Base-by-base conservation (phyloP, 2,329 filamentous ascomycete genomes). In the Verticillium isaacii region DNA sequence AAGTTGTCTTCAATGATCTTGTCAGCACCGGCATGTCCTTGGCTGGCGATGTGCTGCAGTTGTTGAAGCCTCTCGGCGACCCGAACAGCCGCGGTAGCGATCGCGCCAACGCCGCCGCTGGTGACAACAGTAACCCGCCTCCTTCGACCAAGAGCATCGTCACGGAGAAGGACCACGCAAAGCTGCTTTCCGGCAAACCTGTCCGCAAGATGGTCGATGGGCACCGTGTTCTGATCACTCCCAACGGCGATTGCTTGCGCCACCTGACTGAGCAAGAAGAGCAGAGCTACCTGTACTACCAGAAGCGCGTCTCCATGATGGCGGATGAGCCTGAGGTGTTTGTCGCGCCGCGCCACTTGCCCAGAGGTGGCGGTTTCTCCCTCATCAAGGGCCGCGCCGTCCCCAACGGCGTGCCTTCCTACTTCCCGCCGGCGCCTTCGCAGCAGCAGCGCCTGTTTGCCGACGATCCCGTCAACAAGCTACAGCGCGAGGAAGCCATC, bases 241-340 rank as follows among this genome's bases (percentile, higher is more conserved):
- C 90, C 0, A 87, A 89, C 64, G 90, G 91, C 12, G 88, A 91
- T 65, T 91, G 89, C 70, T 80, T 94, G n/a, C 87, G 89, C 66
- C 89, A 90, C 62, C 75, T 95, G 60, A 87, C 82, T 1, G 76
- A 82, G 4, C 85, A 89, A 52, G 87, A 93, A 65, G 90, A 93
- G 70, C 80, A 88, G 37, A 82, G 83, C 5, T 93, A 90, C 66
- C 77, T 94, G 12, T 80, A 85, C 58, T 81, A 94, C 5, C 91
- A 94, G 72, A 78, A 81, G 57, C 76, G 77, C 7, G 76, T 91
- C 55, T 81, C 82, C 2, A 70, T 73, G 9, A 76, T 78, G 41
- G 79, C 81, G 15, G 75, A 79, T 56, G 80, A 79, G 59, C 85
- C 86, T 0, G 82, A 83, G 3, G 78, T 82, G 0, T 89, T 87